phyloP scores from a whole-genome alignment of 2,329 filamentous ascomycete genomes.

The Xylariales sp. region DNA sequence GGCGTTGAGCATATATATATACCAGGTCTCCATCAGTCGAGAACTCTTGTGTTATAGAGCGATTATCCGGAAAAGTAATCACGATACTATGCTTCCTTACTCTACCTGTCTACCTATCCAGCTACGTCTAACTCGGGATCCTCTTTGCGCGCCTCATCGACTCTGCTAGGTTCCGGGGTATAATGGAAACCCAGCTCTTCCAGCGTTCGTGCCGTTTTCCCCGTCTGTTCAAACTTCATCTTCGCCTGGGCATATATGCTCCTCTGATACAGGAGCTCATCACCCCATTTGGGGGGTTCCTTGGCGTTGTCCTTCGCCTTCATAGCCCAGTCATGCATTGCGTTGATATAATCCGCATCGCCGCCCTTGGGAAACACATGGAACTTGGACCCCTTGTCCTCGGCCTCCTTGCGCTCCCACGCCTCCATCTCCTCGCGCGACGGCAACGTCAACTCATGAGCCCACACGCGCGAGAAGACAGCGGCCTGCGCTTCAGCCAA shows the following conservation, averaged over 20 bases:
- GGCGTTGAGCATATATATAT: neutral
- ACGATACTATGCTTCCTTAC: neutral
- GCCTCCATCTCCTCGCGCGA: slow-evolving; percentile 55
- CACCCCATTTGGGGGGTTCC: slow-evolving; percentile 65
- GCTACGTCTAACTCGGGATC: slow-evolving; percentile 13
- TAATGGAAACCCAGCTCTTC: slow-evolving; percentile 69
- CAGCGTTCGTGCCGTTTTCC: slow-evolving; percentile 59
- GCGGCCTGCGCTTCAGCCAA: slow-evolving; percentile 75
- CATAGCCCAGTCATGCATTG: slow-evolving; percentile 57
- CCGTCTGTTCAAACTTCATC: slow-evolving; percentile 63
- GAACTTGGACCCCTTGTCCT: slow-evolving; percentile 42
- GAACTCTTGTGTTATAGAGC: neutral
- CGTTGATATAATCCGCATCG: slow-evolving; percentile 68
- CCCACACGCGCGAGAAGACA: slow-evolving; percentile 71
- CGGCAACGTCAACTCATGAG: slow-evolving; percentile 64
- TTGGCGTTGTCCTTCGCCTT: slow-evolving; percentile 48
- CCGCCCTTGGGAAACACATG: slow-evolving; percentile 49
- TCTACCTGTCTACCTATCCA: slow-evolving; percentile 7
- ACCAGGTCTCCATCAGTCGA: neutral
- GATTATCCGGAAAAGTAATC: too few relatives aligned
- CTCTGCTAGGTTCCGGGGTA: slow-evolving; percentile 21
- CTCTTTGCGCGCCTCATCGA: slow-evolving; percentile 7
- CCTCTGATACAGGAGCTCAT: slow-evolving; percentile 68
- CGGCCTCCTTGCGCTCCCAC: slow-evolving; percentile 64
- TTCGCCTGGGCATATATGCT: slow-evolving; percentile 65